phyloP scores from a whole-genome alignment of 169 alveolate genomes.

The Eimeria falciformis region DNA sequence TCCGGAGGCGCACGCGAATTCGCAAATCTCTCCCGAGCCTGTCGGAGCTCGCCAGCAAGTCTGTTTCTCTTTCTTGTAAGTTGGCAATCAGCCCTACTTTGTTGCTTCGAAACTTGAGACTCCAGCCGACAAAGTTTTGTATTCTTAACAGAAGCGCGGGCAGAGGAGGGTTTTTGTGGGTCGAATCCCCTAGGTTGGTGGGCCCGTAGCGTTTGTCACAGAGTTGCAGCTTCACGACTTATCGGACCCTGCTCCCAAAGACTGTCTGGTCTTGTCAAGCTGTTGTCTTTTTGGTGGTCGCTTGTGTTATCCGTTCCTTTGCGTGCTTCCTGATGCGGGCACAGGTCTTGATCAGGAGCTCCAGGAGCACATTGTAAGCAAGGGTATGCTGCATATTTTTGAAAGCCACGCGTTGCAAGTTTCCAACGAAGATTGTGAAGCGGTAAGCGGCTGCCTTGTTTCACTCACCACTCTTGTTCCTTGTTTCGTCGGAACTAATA shows the following conservation, averaged over 20 bases:
- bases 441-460: constrained; percentile 27
- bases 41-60: constrained; percentile 49
- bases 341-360: constrained; percentile 61
- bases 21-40: constrained; percentile 53
- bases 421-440: constrained; percentile 25
- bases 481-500: too few species aligned
- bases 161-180: not conserved
- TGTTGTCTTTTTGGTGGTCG: not conserved
- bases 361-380: constrained; percentile 23
- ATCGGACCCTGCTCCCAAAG: not conserved
- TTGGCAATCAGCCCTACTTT: not conserved
- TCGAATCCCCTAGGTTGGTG: not conserved
- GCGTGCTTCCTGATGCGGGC: not conserved
- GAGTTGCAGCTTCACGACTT: not conserved
- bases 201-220: not conserved
- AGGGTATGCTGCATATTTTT: constrained; percentile 49
- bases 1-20: constrained; percentile 56
- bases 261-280: not conserved
- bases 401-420: constrained; percentile 7
- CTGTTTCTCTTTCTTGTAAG: constrained; percentile 36
- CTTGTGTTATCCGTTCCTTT: not conserved
- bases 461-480: too few species aligned
- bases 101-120: not conserved
- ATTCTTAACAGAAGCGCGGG: too few species aligned
- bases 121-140: not conserved